Conservation (phyloP, 1,284 basidiomycete genomes). For the Hymenochaete sp. region DNA sequence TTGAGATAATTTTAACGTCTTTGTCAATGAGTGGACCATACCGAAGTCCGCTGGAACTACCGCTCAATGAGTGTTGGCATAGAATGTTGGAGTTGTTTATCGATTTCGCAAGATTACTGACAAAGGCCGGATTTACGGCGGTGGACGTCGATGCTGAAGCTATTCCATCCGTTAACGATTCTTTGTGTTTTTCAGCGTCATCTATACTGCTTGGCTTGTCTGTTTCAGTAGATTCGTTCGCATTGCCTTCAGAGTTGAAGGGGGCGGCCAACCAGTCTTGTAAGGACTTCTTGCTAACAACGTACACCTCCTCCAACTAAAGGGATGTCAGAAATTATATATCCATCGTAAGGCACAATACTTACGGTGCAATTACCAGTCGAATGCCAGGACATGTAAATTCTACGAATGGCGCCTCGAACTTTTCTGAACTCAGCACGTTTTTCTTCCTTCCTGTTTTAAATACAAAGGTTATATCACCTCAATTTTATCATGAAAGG, state of each 20-base stretch:
- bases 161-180: no score
- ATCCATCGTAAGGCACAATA: no score
- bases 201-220: background rate
- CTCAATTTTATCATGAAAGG: background rate
- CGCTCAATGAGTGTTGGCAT: conserved; percentile 43
- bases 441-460: conserved; percentile 36
- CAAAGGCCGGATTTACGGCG: background rate
- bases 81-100: conserved; percentile 34
- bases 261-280: conserved; percentile 51
- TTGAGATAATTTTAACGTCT: conserved; percentile 58
- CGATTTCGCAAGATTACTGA: conserved; percentile 15
- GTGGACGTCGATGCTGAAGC: background rate
- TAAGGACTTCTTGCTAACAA: conserved; percentile 50
- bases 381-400: conserved; percentile 58
- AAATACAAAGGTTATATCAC: background rate
- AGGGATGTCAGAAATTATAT: no score
- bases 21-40: conserved; percentile 46
- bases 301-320: no score
- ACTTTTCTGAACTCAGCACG: conserved; percentile 39
- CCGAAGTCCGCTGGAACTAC: background rate
- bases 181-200: background rate
- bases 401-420: conserved; percentile 44
- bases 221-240: background rate
- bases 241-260: conserved; percentile 1
- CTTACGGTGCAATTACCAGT: conserved; percentile 39